Evolutionary conservation across 1,284 basidiomycete genomes (phyloP).

Genomic region (Moniliella sp.): DNA sequence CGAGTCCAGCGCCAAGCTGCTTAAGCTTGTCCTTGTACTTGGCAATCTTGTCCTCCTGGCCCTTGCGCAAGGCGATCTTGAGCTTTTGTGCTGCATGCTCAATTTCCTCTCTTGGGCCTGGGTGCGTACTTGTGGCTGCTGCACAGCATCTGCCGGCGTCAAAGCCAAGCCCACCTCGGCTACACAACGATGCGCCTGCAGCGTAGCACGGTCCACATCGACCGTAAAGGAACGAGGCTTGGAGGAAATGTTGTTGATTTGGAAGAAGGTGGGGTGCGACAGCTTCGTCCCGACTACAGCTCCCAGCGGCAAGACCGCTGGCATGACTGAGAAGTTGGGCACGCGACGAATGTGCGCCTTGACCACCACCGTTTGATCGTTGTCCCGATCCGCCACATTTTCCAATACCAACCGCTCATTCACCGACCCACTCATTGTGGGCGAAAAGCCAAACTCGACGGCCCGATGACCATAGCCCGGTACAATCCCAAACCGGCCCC

Average conservation of each 20-base stretch:
- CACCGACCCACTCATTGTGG: conserved; percentile 36
- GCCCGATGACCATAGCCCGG: conserved; percentile 39
- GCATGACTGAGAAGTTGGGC: conserved; percentile 37
- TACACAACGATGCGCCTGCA: background rate
- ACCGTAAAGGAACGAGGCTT: conserved; percentile 37
- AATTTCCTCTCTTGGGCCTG: conserved; percentile 39
- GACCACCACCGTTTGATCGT: conserved; percentile 37
- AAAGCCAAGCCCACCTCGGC: conserved; percentile 7
- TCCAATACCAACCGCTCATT: conserved; percentile 39
- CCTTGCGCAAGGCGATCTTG: conserved; percentile 39
- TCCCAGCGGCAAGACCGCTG: conserved; percentile 30
- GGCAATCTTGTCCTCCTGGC: conserved; percentile 38
- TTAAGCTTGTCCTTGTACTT: conserved; percentile 37
- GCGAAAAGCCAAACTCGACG: conserved; percentile 36
- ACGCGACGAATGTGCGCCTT: conserved; percentile 38
- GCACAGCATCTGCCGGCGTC: background rate
- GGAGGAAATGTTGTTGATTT: conserved; percentile 36
- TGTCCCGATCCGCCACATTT: conserved; percentile 37
- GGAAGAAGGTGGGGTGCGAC: conserved; percentile 28
- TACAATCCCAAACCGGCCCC: conserved; percentile 39
- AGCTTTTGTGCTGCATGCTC: conserved; percentile 39
- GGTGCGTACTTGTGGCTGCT: conserved; percentile 31
- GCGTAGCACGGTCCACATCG: conserved; percentile 17
- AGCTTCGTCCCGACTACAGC: conserved; percentile 13
- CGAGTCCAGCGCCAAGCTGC: conserved; percentile 35